phyloP scores from a whole-genome alignment of 257 asterid genomes.

The Nemophila menziesii region DNA sequence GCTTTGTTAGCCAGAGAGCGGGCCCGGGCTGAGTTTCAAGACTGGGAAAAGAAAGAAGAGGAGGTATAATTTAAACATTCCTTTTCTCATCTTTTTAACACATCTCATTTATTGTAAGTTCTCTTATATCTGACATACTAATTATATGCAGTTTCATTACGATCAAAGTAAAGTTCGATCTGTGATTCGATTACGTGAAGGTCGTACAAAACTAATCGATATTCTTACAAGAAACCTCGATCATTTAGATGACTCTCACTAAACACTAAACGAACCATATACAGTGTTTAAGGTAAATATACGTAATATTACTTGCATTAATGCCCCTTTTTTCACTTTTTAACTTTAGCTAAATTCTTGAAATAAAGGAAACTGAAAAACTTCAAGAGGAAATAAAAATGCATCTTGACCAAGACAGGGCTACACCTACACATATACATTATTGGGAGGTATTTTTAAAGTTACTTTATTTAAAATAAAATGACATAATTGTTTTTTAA shows the following conservation, averaged over 20 bases:
- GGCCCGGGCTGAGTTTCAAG: conserved; percentile 94
- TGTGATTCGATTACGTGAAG: conserved; percentile 85
- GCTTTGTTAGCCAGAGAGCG: conserved; percentile 89
- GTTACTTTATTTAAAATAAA: not conserved
- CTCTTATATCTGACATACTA: conserved; percentile 12
- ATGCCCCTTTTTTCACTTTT: conserved; percentile 1
- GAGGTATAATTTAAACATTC: conserved; percentile 43
- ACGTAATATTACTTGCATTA: conserved; percentile 1
- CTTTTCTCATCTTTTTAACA: not conserved
- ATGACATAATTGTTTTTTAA: not conserved
- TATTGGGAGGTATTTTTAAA: conserved; percentile 70
- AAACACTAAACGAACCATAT: conserved; percentile 83
- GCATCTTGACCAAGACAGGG: conserved; percentile 86
- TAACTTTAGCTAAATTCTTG: conserved; percentile 26
- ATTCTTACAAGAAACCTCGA: conserved; percentile 77
- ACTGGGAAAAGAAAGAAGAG: conserved; percentile 99
- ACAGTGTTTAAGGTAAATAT: conserved; percentile 59
- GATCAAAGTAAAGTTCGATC: conserved; percentile 92
- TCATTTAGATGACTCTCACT: conserved; percentile 70
- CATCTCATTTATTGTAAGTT: not conserved
- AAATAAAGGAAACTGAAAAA: conserved; percentile 86
- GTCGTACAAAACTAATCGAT: conserved; percentile 88
- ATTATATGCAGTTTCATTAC: conserved; percentile 77
- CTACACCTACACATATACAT: conserved; percentile 62
- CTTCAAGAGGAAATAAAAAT: conserved; percentile 82